Evolutionary conservation across 1,139 yeast genomes (phyloP).

Genomic region (Lodderomyces margitis): DNA sequence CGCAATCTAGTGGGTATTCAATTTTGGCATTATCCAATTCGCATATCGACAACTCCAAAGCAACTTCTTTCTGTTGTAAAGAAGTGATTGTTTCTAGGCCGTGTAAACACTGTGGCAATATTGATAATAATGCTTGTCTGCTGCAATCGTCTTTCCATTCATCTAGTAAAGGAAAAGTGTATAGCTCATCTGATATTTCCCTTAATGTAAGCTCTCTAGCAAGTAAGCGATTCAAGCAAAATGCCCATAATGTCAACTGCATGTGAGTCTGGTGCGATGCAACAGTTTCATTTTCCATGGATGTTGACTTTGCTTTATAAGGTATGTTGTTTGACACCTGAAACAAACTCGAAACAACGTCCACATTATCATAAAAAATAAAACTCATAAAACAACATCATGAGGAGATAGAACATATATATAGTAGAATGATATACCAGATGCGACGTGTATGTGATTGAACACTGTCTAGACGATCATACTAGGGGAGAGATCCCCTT

Average conservation of each 20-base stretch:
- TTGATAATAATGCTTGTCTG: constrained; percentile 23
- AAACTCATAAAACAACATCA: no score
- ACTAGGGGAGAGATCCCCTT: no score
- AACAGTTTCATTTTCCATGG: not conserved
- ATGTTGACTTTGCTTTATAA: not conserved
- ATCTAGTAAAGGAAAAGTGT: not conserved
- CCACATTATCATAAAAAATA: no score
- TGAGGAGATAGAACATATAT: no score
- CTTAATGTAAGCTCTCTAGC: not conserved
- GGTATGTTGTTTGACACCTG: not conserved
- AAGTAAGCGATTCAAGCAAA: not conserved
- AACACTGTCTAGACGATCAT: no score
- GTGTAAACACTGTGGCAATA: constrained; percentile 28
- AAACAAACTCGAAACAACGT: not conserved
- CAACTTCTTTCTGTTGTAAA: constrained; percentile 33
- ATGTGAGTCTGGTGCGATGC: not conserved
- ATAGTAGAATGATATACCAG: no score
- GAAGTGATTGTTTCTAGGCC: constrained; percentile 36
- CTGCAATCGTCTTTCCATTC: constrained; percentile 22
- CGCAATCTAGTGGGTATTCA: constrained; percentile 34
- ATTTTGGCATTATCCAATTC: constrained; percentile 50
- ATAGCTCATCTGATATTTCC: not conserved
- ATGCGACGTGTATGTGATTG: no score
- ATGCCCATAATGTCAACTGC: not conserved
- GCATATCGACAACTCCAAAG: constrained; percentile 51